Conservation (phyloP, 192 early-diverging fungal genomes). For the Chytriomyces sp. region DNA sequence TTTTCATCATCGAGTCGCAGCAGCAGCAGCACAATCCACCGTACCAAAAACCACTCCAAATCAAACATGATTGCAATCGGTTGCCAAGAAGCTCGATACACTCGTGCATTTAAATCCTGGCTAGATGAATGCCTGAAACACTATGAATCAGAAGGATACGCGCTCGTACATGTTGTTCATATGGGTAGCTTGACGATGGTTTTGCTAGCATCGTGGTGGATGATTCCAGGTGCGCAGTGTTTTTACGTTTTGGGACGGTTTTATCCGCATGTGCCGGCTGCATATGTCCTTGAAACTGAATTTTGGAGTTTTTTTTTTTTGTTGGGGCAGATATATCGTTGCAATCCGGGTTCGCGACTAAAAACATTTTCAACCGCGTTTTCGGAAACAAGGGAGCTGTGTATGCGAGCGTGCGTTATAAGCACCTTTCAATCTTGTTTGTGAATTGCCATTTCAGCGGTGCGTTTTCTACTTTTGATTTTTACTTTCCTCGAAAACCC, state of each 20-base stretch:
- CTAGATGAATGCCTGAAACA: slow-evolving; percentile 1
- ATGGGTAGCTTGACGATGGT: slow-evolving; percentile 23
- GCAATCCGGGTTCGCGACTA: neutral
- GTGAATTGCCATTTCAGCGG: slow-evolving; percentile 83
- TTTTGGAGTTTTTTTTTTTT: neutral
- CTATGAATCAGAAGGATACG: slow-evolving; percentile 14
- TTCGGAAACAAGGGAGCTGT: slow-evolving; percentile 88
- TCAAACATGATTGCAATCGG: slow-evolving; percentile 24
- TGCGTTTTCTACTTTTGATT: slow-evolving; percentile 44
- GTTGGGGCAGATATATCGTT: neutral
- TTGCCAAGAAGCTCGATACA: slow-evolving; percentile 31
- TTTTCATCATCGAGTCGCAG: neutral
- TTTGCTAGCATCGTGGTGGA: slow-evolving; percentile 19
- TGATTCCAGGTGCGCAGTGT: neutral
- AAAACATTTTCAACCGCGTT: slow-evolving; percentile 20
- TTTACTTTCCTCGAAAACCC: no score
- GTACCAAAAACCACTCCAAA: neutral
- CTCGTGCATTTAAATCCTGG: slow-evolving; percentile 9
- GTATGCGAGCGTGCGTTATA: slow-evolving; percentile 76
- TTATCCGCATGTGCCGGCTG: no score
- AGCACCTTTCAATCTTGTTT: slow-evolving; percentile 79
- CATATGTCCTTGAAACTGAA: neutral
- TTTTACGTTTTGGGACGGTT: no score
- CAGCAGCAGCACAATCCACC: neutral
- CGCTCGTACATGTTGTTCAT: neutral